Evolutionary conservation across 352 stramenopile species (phyloP).

Genomic region (Globisporangium paddicum): DNA sequence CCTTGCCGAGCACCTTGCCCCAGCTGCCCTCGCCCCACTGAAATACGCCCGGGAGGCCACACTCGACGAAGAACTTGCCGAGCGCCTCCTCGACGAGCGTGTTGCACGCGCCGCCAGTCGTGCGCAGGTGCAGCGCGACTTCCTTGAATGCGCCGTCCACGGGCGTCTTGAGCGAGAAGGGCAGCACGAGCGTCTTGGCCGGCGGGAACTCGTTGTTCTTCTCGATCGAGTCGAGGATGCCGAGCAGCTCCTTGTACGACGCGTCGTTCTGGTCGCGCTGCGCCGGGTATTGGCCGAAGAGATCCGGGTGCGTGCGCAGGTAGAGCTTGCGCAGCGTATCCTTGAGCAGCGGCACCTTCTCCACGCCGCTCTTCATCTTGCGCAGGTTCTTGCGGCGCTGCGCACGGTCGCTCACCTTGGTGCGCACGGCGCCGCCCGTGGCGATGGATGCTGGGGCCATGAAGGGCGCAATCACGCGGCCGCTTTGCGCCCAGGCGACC

Average conservation of each 20-base stretch:
- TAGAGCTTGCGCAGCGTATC: slow-evolving; percentile 81
- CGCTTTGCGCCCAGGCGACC: not conserved
- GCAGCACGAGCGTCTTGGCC: slow-evolving; percentile 60
- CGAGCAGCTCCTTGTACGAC: slow-evolving; percentile 80
- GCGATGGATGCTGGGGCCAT: slow-evolving; percentile 5
- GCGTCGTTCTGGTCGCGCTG: slow-evolving; percentile 62
- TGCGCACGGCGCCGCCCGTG: slow-evolving; percentile 32
- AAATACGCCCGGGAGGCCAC: slow-evolving; percentile 53
- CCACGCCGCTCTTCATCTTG: slow-evolving; percentile 67
- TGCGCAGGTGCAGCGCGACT: slow-evolving; percentile 58
- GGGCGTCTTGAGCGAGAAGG: slow-evolving; percentile 68
- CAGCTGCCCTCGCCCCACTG: slow-evolving; percentile 72
- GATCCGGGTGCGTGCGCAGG: slow-evolving; percentile 68
- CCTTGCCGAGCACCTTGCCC: slow-evolving; percentile 59
- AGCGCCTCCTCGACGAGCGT: slow-evolving; percentile 72
- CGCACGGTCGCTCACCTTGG: slow-evolving; percentile 67
- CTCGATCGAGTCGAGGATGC: slow-evolving; percentile 75
- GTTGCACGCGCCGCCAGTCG: slow-evolving; percentile 71
- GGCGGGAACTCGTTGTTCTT: slow-evolving; percentile 76
- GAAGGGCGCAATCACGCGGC: slow-evolving; percentile 16
- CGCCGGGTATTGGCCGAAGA: slow-evolving; percentile 69
- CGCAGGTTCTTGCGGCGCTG: slow-evolving; percentile 71
- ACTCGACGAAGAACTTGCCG: slow-evolving; percentile 65
- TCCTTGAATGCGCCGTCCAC: slow-evolving; percentile 67
- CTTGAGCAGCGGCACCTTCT: slow-evolving; percentile 63